Percentiles rank a stretch among this genome's conserved stretches.
Conservation (phyloP, 768 basidiomycete species). For the Leccinum variicolor region DNA sequence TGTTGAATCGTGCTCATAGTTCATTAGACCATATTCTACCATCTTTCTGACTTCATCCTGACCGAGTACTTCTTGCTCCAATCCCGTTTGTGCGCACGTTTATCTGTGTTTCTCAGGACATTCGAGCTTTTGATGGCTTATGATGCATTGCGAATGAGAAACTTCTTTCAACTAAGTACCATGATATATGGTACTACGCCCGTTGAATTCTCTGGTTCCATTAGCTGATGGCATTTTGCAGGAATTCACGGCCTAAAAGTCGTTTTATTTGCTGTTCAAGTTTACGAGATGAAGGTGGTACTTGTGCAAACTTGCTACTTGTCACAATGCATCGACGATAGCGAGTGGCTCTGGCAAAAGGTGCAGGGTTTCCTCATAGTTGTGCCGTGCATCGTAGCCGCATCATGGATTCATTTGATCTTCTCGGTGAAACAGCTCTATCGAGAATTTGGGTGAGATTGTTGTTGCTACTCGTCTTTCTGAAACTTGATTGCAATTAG, state of each 20-base stretch:
- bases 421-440: slow-evolving; percentile 72
- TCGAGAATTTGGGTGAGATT: slow-evolving; percentile 73
- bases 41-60: slow-evolving; percentile 76
- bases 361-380: slow-evolving; percentile 70
- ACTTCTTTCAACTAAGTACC: slow-evolving; percentile 73
- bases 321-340: slow-evolving; percentile 44
- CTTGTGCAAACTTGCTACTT: slow-evolving; percentile 34
- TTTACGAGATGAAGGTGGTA: slow-evolving; percentile 65
- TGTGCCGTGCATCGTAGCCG: slow-evolving; percentile 63
- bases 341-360: slow-evolving; percentile 53
- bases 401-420: slow-evolving; percentile 63
- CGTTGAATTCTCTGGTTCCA: not conserved
- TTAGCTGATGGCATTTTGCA: slow-evolving; percentile 7
- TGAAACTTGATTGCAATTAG: slow-evolving; percentile 34
- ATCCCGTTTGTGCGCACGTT: not conserved
- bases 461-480: not conserved
- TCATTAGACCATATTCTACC: slow-evolving; percentile 71
- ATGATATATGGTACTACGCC: slow-evolving; percentile 50
- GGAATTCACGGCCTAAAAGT: slow-evolving; percentile 75
- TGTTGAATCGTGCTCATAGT: slow-evolving; percentile 10
- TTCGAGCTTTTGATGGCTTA: slow-evolving; percentile 79
- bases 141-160: slow-evolving; percentile 77
- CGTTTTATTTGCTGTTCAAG: slow-evolving; percentile 69
- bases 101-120: slow-evolving; percentile 42
- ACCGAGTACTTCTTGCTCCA: slow-evolving; percentile 57